Evolutionary conservation across 2,329 filamentous ascomycete species (phyloP).

Genomic region (Daldinia sp.): DNA sequence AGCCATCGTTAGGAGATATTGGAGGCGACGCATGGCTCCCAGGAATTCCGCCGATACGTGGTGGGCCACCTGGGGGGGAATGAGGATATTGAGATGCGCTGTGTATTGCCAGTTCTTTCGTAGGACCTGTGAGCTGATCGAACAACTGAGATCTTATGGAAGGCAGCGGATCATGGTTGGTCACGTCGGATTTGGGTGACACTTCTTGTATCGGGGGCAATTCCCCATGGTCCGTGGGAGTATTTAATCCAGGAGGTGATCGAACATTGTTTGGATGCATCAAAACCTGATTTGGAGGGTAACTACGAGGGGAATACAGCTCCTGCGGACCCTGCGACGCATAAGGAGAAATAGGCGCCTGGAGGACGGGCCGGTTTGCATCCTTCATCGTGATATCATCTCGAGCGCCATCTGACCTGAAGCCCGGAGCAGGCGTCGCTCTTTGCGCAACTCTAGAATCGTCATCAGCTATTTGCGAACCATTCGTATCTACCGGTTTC

Average conservation of each 20-base stretch:
- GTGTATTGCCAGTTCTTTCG: constrained; percentile 50
- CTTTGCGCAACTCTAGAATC: constrained; percentile 39
- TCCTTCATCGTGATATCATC: constrained; percentile 40
- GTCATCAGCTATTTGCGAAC: constrained; percentile 33
- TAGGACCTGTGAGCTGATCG: constrained; percentile 53
- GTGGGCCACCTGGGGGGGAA: constrained; percentile 52
- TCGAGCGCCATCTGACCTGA: constrained; percentile 33
- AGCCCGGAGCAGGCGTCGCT: constrained; percentile 32
- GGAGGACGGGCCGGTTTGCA: constrained; percentile 47
- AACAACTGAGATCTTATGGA: constrained; percentile 53
- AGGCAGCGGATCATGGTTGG: constrained; percentile 54
- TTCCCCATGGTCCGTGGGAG: constrained; percentile 49
- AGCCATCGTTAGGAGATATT: constrained; percentile 63
- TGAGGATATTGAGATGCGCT: constrained; percentile 48
- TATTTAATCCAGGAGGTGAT: constrained; percentile 53
- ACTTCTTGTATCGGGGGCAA: constrained; percentile 54
- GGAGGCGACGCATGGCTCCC: constrained; percentile 60
- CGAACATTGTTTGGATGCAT: constrained; percentile 51
- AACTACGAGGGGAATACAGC: constrained; percentile 45
- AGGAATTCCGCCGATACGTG: constrained; percentile 52
- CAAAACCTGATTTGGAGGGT: constrained; percentile 46
- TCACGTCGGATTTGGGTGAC: constrained; percentile 56
- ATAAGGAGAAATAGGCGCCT: constrained; percentile 50
- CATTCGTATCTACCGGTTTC: constrained; percentile 41
- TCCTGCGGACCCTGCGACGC: constrained; percentile 46